These are phyloP conservation scores for Fusarium bulbicola DNA, from an alignment of 2,329 filamentous ascomycete genomes.

Conservation along the genomic window DNA sequence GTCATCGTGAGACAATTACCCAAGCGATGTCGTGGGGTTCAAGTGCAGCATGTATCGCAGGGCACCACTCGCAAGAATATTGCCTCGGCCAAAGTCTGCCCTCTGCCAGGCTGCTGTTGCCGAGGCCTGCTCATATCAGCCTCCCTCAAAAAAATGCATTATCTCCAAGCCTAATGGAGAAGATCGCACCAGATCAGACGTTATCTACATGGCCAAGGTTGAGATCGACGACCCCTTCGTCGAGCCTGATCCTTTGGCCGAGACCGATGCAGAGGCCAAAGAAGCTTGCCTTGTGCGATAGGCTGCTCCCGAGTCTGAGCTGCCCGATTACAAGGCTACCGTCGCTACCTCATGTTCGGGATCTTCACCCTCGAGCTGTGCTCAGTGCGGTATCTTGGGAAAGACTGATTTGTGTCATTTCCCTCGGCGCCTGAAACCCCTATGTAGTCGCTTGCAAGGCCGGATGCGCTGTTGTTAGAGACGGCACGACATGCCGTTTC, in stretches of 20 bases:
- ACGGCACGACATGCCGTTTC: no score
- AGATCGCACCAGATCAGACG: neutral
- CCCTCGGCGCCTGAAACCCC: no score
- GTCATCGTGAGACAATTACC: neutral
- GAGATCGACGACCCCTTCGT: neutral
- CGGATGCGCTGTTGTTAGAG: no score
- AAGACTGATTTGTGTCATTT: no score
- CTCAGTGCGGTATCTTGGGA: no score
- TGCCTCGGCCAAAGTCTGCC: neutral
- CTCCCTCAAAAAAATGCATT: neutral
- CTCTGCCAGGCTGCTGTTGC: neutral
- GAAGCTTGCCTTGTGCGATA: neutral
- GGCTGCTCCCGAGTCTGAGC: neutral
- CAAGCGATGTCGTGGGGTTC: neutral
- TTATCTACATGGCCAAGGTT: neutral
- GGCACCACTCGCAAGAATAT: neutral
- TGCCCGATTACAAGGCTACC: neutral
- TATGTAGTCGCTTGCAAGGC: no score
- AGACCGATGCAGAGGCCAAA: neutral
- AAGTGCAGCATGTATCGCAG: neutral
- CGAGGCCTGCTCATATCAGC: neutral
- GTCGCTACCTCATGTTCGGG: neutral
- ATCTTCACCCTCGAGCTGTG: neutral
- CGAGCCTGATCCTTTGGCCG: neutral
- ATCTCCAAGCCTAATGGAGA: neutral